Evolutionary conservation across 805 yeast genomes (phyloP).

Genomic region (Saccharomycopsis schoenii): DNA sequence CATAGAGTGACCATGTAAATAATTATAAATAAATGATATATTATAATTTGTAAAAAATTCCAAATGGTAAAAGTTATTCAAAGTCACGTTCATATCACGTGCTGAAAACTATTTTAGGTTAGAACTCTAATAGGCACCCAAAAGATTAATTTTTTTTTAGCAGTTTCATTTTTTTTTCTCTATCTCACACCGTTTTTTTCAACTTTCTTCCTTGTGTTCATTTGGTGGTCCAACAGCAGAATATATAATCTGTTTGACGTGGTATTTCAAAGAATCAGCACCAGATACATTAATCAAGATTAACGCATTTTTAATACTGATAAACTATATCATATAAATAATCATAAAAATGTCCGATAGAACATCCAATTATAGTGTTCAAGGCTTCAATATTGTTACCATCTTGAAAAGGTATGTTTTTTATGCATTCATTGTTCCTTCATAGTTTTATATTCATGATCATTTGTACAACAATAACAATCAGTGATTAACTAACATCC

Average conservation of each 20-base stretch:
- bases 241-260: neutral
- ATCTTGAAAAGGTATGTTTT: slow-evolving; percentile 49
- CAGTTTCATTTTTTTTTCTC: neutral
- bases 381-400: slow-evolving; percentile 82
- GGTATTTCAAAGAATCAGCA: neutral
- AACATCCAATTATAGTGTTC: slow-evolving; percentile 41
- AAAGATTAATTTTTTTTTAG: neutral
- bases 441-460: no score
- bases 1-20: neutral
- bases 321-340: neutral
- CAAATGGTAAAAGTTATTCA: neutral
- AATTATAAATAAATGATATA: neutral
- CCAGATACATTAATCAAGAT: no score
- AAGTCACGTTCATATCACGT: neutral
- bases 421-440: no score
- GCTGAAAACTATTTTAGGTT: neutral
- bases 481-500: neutral
- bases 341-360: slow-evolving; percentile 22
- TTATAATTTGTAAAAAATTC: neutral
- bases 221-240: neutral
- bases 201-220: neutral
- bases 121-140: no score
- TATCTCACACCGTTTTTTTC: no score
- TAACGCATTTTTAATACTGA: neutral
- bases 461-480: neutral